Evolutionary conservation across 345 rosid genomes (phyloP), one percentile per base, ranked within the genome.

Genomic region (Carallia brachiata): DNA sequence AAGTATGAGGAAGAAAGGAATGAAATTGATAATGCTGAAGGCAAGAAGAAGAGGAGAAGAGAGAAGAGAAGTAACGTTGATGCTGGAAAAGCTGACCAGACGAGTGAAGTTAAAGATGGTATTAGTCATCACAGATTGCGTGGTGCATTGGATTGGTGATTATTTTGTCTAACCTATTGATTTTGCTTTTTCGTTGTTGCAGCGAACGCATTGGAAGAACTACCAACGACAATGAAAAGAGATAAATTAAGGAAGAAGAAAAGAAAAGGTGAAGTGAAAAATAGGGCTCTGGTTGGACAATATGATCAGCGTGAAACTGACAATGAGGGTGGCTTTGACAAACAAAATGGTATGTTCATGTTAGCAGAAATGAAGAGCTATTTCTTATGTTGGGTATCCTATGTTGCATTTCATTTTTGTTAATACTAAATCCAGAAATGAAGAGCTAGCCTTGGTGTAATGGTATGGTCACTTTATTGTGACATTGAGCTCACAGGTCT

Each of bases 1-100:
- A 72, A 59, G 52, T 30, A 48, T 44, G 80, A 60, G 67, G 66
- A 72, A 66, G 75, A 62, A 39, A 47, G 27, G 36, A 73, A 36
- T 50, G 52, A 66, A 61, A 57, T 36, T 53, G 63, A 63, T 61
- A 63, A 67, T 52, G 57, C 55, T 30, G 53, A 23, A 13, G 64
- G 16, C 36, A 81, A 73, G 73, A 66, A 62, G 75, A 81, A 78
- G 75, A 76, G 63, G 61, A 78, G 71, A 39, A 53, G 73, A 23
- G 70, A 52, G 63, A 63, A 52, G 65, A 70, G 31, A 63, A 71
- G 63, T 6, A 12, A 61, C 30, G 13, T 30, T 57, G 55, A 63
- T 63, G 58, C 23, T 47, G 52, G 64, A 23, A 23, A 31, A 27
- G 50, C 66, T 37, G 32, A 48, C 52, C 50, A 50, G 69, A 37